Evolutionary conservation across 768 basidiomycete genomes (phyloP).

Genomic region (Tulasnella sp.): DNA sequence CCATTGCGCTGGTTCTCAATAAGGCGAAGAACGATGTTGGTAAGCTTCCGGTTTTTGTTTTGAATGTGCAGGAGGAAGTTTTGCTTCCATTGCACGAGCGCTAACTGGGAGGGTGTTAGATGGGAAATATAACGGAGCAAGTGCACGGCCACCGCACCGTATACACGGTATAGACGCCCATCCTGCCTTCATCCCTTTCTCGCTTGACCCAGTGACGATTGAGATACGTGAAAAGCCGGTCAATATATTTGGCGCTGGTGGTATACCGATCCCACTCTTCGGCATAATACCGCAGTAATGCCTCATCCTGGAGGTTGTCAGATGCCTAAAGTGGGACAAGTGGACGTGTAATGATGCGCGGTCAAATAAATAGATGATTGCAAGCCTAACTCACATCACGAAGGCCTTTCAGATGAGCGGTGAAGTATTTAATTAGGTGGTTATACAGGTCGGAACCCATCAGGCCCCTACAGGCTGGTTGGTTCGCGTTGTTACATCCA

Average conservation of each 20-base stretch:
- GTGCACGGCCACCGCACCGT: conserved; percentile 63
- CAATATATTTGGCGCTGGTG: conserved; percentile 95
- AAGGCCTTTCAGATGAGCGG: conserved; percentile 71
- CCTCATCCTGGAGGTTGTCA: conserved; percentile 82
- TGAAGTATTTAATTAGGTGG: conserved; percentile 89
- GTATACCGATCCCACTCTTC: conserved; percentile 96
- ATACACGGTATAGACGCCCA: conserved; percentile 93
- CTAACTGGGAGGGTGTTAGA: conserved; percentile 57
- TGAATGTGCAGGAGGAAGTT: conserved; percentile 92
- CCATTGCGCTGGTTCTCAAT: conserved; percentile 95
- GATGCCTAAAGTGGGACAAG: conserved; percentile 58
- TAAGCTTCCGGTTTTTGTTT: conserved; percentile 76
- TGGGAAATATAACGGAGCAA: not conserved
- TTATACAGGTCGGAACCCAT: conserved; percentile 98
- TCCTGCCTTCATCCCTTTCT: conserved; percentile 95
- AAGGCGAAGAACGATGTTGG: conserved; percentile 81
- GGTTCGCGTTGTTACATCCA: conserved; percentile 28
- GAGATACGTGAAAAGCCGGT: conserved; percentile 95
- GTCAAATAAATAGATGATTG: not conserved
- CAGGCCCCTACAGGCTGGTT: conserved; percentile 82
- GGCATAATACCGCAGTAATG: conserved; percentile 87
- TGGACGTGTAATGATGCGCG: not conserved
- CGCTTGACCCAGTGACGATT: conserved; percentile 99
- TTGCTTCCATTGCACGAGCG: conserved; percentile 93
- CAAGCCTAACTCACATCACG: conserved; percentile 55